These are phyloP conservation scores for Isatis tinctoria DNA, from an alignment of 345 rosid genomes.

Conservation along the genomic window DNA sequence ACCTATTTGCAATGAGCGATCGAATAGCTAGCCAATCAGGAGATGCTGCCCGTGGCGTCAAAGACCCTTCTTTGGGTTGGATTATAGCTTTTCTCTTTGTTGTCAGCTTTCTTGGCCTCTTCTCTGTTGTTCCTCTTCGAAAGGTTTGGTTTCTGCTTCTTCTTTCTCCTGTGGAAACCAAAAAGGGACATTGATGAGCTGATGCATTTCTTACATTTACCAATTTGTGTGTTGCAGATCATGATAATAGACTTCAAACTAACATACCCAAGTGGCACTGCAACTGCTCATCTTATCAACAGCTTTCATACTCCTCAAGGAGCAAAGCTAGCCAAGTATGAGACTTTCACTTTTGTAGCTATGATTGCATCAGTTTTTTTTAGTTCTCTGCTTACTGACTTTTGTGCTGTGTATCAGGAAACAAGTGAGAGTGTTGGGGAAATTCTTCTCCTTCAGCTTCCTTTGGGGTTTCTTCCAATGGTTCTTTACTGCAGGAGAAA, in stretches of 20 bases:
- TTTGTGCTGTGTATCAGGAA: conserved; percentile 37
- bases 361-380: background rate
- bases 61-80: conserved; percentile 67
- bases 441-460: conserved; percentile 68
- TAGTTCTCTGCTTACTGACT: background rate
- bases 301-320: conserved; percentile 94
- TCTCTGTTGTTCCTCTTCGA: conserved; percentile 75
- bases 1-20: conserved; percentile 72
- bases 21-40: conserved; percentile 50
- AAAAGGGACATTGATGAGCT: background rate
- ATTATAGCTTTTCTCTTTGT: conserved; percentile 68
- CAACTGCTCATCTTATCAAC: conserved; percentile 88
- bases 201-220: background rate
- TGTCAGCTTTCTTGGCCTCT: conserved; percentile 88
- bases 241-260: conserved; percentile 80
- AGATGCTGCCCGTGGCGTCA: conserved; percentile 46
- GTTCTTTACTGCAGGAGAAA: conserved; percentile 61
- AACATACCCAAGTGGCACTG: conserved; percentile 91
- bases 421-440: conserved; percentile 53
- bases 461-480: conserved; percentile 76
- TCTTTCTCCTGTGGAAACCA: background rate
- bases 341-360: background rate
- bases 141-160: conserved; percentile 40
- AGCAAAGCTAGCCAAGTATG: conserved; percentile 79
- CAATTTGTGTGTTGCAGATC: conserved; percentile 38